These are phyloP conservation scores for Cavenderia fasciculata DNA, from an alignment of 78 protist species.

Conservation along the genomic window DNA sequence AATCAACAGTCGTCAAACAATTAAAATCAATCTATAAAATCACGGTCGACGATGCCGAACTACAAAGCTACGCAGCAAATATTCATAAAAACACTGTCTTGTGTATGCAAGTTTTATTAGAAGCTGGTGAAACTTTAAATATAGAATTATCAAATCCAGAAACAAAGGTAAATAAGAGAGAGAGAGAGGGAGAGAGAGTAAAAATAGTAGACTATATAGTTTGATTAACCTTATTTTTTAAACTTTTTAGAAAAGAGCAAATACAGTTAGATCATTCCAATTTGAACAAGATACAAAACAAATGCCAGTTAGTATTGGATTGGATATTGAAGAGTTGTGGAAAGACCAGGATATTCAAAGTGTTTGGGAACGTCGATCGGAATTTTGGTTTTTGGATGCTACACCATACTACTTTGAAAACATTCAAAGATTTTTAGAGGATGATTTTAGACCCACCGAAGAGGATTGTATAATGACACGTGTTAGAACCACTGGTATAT, in stretches of 20 bases:
- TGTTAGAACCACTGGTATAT: conserved; percentile 84
- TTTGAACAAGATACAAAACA: conserved; percentile 73
- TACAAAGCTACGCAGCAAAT: conserved; percentile 72
- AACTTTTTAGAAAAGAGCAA: conserved; percentile 51
- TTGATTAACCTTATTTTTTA: neutral
- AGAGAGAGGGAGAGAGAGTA: neutral
- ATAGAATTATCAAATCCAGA: conserved; percentile 48
- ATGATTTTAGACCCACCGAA: conserved; percentile 81
- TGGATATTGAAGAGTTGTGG: conserved; percentile 72
- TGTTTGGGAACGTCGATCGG: conserved; percentile 69
- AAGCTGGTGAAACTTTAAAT: conserved; percentile 72
- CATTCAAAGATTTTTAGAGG: conserved; percentile 80
- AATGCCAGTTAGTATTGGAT: conserved; percentile 70
- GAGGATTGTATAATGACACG: conserved; percentile 85
- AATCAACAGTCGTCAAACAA: conserved; percentile 83
- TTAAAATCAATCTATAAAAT: conserved; percentile 76
- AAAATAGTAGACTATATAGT: neutral
- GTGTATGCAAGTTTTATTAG: conserved; percentile 81
- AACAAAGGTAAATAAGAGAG: conserved; percentile 27
- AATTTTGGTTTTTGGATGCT: conserved; percentile 83
- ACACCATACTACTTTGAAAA: conserved; percentile 82
- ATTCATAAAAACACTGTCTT: conserved; percentile 77
- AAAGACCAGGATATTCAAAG: conserved; percentile 51
- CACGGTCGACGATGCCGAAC: conserved; percentile 71
- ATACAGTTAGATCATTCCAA: conserved; percentile 48